phyloP scores from a whole-genome alignment of 441 rosid genomes.

The Adansonia grandidieri region DNA sequence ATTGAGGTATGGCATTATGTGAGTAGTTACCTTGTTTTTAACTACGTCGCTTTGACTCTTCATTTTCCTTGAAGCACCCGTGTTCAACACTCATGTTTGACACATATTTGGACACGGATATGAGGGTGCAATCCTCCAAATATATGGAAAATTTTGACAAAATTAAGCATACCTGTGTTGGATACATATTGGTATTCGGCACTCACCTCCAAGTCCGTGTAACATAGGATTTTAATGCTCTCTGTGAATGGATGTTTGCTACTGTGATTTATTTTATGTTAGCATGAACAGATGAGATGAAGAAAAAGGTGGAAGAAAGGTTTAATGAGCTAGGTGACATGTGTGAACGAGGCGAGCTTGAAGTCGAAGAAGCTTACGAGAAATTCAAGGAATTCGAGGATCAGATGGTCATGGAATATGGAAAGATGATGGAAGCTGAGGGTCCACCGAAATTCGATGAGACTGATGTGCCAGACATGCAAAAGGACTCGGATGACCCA shows the following conservation, averaged over 20 bases:
- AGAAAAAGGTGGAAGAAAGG: conserved; percentile 72
- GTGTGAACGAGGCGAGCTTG: conserved; percentile 81
- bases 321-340: conserved; percentile 77
- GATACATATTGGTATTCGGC: too few relatives aligned
- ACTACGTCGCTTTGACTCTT: too few relatives aligned
- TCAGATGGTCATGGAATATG: conserved; percentile 71
- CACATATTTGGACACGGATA: too few relatives aligned
- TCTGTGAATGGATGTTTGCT: not conserved
- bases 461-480: conserved; percentile 48
- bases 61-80: too few relatives aligned
- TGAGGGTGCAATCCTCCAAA: too few relatives aligned
- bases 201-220: too few relatives aligned
- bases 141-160: too few relatives aligned
- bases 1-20: not conserved
- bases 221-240: not conserved
- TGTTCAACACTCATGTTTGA: too few relatives aligned
- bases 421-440: conserved; percentile 61
- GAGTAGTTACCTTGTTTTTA: not conserved
- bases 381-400: conserved; percentile 82
- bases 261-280: conserved; percentile 11
- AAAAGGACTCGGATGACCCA: conserved; percentile 65
- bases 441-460: conserved; percentile 65
- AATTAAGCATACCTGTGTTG: too few relatives aligned
- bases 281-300: conserved; percentile 65
- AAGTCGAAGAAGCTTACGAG: conserved; percentile 77